These are phyloP conservation scores for Globisporangium echinulatum DNA, from an alignment of 352 stramenopile genomes.

Conservation along the genomic window DNA sequence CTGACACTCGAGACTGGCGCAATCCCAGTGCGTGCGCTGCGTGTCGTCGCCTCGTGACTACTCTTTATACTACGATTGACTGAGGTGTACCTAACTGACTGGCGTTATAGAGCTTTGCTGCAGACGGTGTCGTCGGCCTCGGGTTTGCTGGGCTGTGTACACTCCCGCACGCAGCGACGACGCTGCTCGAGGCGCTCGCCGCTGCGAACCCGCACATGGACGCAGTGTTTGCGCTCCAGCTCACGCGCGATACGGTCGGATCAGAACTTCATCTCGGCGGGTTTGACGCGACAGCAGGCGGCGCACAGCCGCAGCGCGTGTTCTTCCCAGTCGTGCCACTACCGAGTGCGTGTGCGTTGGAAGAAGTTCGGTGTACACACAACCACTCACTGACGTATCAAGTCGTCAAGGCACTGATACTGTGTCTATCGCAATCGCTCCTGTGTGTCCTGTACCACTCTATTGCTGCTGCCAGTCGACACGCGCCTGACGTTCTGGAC, in stretches of 20 bases:
- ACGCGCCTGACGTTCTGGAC: constrained; percentile 45
- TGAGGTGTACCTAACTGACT: no score
- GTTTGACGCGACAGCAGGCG: constrained; percentile 33
- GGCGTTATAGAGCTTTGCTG: constrained; percentile 24
- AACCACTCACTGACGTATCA: no score
- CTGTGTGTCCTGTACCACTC: no score
- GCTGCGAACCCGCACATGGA: constrained; percentile 20
- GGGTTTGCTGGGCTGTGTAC: constrained; percentile 50
- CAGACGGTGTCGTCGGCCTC: constrained; percentile 49
- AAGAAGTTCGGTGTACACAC: no score
- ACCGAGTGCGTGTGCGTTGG: constrained; percentile 13
- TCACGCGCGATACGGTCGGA: constrained; percentile 21
- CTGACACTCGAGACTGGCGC: constrained; percentile 39
- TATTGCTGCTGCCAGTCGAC: constrained; percentile 6
- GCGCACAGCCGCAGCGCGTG: constrained; percentile 19
- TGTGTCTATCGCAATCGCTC: no score
- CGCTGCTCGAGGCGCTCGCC: constrained; percentile 29
- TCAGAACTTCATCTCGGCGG: constrained; percentile 46
- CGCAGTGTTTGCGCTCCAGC: constrained; percentile 38
- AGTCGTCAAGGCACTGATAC: no score
- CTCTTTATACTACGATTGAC: background rate
- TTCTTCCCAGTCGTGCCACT: constrained; percentile 38
- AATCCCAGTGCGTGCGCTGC: constrained; percentile 24
- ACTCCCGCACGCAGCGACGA: constrained; percentile 23
- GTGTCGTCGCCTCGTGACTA: background rate